Evolutionary conservation across 1,139 yeast genomes (phyloP), one percentile per base, ranked within the genome.

Genomic region (Lodderomyces theae): DNA sequence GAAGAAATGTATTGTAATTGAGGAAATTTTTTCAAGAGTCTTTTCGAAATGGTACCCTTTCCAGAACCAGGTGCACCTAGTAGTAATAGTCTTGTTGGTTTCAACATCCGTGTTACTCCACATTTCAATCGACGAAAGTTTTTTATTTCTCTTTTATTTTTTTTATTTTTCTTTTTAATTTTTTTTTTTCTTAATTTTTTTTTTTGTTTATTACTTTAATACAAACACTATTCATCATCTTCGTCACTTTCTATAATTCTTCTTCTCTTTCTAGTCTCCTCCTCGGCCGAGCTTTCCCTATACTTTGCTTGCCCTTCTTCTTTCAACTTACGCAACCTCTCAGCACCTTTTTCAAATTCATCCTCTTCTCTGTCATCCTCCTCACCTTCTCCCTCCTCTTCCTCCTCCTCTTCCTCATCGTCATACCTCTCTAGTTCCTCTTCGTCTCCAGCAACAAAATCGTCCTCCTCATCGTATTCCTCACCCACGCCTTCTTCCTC

Each of bases 61-160:
- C 97, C 97, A 1, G 96, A 76, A 0, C 97, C 97, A 0, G 97
- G 97, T 0, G 97, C 96, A 4, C 97, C 97, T 39, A 89, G 64
- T 8, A 89, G 68, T 26, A 89, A 68, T 34, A 88, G 63, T 49
- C 96, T 66, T 30, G 86, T 57, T 2, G 95, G 86, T 37, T 44
- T 50, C 38, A 35, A 37, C 30, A 37, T 34, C 24, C 17, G 13
- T 36, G 32, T 18, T 35, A 21, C 23, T 36, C 38, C 42, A 25
- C 24, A 18, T n/a, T n/a, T n/a, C n/a, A 12, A 24, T 30, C 17
- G 26, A 23, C 21, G 12, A 15, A 18, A 5, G 4, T 11, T 33
- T 9, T 34, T 37, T n/a, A n/a, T n/a, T n/a, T n/a, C n/a, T n/a
- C n/a, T n/a, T n/a, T n/a, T n/a, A n/a, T n/a, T n/a, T n/a, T n/a